phyloP scores from a whole-genome alignment of 257 asterid genomes.

The Craterostigma plantagineum region DNA sequence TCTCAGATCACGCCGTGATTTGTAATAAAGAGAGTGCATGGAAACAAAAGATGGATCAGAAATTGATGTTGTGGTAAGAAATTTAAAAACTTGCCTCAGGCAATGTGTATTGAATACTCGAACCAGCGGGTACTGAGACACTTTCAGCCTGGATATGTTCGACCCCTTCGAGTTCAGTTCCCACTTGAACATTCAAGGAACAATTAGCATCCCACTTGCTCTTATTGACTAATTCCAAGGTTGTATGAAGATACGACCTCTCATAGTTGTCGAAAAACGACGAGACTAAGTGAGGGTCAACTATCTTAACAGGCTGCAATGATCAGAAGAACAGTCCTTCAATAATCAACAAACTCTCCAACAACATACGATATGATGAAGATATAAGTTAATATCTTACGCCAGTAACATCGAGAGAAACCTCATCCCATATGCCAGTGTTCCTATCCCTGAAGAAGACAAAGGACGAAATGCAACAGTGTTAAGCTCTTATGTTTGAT shows the following conservation, averaged over 20 bases:
- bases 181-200: conserved; percentile 72
- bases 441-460: conserved; percentile 80
- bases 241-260: conserved; percentile 65
- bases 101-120: conserved; percentile 41
- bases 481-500: not conserved
- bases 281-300: conserved; percentile 89
- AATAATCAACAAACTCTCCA: too few species aligned
- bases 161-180: conserved; percentile 51
- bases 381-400: conserved; percentile 24
- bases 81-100: conserved; percentile 45
- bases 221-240: conserved; percentile 56
- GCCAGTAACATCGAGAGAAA: conserved; percentile 78
- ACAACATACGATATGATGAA: too few species aligned
- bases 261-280: conserved; percentile 53
- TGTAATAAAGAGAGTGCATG: too few species aligned
- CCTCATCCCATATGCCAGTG: conserved; percentile 99
- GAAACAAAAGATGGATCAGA: not conserved
- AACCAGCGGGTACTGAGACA: conserved; percentile 49
- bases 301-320: conserved; percentile 88
- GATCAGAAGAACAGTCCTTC: too few species aligned
- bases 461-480: not conserved
- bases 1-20: too few species aligned
- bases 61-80: not conserved
- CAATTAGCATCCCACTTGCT: conserved; percentile 46
- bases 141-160: conserved; percentile 50